phyloP scores from a whole-genome alignment of 345 rosid genomes.

The Eucalyptus regnans region DNA sequence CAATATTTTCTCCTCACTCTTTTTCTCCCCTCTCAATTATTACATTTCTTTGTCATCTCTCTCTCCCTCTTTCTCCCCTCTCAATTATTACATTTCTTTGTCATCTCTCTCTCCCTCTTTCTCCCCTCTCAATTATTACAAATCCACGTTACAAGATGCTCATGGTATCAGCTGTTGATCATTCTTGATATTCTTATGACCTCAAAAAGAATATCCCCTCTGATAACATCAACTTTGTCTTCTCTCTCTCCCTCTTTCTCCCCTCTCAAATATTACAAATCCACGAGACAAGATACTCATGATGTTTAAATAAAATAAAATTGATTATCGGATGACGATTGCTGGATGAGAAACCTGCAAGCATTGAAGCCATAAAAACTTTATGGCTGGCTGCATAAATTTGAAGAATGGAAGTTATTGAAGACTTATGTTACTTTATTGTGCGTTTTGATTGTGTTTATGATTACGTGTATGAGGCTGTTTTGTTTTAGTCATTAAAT shows the following conservation, averaged over 20 bases:
- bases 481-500: no score
- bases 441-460: no score
- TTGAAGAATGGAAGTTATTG: no score
- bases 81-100: not conserved
- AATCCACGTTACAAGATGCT: not conserved
- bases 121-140: not conserved
- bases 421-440: no score
- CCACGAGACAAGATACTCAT: no score
- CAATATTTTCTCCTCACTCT: not conserved
- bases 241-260: not conserved
- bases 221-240: not conserved
- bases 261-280: not conserved
- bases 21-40: not conserved
- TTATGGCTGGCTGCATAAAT: no score
- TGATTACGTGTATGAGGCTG: no score
- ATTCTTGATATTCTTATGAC: no score
- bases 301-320: no score
- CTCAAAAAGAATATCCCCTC: not conserved
- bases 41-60: not conserved
- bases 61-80: not conserved
- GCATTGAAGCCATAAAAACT: no score
- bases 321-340: no score
- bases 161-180: not conserved
- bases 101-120: not conserved
- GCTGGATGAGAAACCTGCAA: no score